Conservation (phyloP, 139 green algal genomes). For the Dunaliella sp. region DNA sequence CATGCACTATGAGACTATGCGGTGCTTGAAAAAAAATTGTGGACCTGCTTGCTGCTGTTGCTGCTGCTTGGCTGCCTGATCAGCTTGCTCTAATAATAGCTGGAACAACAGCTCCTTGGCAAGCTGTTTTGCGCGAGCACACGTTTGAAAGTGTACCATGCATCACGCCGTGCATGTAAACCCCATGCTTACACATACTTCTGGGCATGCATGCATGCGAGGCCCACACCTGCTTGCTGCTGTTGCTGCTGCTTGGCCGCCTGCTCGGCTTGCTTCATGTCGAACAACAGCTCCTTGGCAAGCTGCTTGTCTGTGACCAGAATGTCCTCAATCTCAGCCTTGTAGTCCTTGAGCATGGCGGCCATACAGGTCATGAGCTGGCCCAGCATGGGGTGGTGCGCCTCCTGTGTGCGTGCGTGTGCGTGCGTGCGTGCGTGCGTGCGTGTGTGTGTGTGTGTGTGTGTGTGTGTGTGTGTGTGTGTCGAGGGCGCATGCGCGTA, state of each 20-base stretch:
- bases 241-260: slow-evolving; percentile 31
- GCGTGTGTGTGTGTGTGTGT: background rate
- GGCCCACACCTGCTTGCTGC: background rate
- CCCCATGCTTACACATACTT: no score
- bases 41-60: slow-evolving; percentile 1
- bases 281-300: slow-evolving; percentile 81
- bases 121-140: no score
- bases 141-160: no score
- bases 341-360: slow-evolving; percentile 79
- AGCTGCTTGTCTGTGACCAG: slow-evolving; percentile 79
- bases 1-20: no score
- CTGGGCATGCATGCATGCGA: no score
- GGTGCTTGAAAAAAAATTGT: no score
- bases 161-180: no score
- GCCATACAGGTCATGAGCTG: slow-evolving; percentile 65
- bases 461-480: no score
- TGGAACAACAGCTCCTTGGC: slow-evolving; percentile 85
- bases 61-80: slow-evolving; percentile 37
- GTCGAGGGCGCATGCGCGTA: no score
- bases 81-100: slow-evolving; percentile 71
- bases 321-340: slow-evolving; percentile 84
- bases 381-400: slow-evolving; percentile 65
- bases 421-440: background rate
- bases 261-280: slow-evolving; percentile 71
- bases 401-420: slow-evolving; percentile 20